These are phyloP conservation scores for Fremontodendron californicum DNA, from an alignment of 345 rosid species.

Conservation along the genomic window DNA sequence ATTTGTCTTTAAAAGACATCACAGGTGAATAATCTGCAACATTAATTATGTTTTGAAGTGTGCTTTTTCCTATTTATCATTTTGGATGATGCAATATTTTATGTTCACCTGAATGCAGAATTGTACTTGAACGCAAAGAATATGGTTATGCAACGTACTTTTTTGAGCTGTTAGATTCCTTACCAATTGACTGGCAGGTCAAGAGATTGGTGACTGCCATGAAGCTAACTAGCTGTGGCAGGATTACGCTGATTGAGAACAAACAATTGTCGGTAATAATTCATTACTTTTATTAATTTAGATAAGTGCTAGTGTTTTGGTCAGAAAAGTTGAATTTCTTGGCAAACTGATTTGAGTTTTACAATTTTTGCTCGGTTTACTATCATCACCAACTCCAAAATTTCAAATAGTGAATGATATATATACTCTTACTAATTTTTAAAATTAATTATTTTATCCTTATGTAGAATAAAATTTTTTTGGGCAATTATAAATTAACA, in stretches of 20 bases:
- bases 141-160: slow-evolving; percentile 98
- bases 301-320: slow-evolving; percentile 4
- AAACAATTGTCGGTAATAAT: slow-evolving; percentile 56
- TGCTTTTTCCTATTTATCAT: background rate
- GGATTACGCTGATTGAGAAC: slow-evolving; percentile 77
- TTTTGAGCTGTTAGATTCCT: slow-evolving; percentile 75
- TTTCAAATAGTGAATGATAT: too few relatives aligned
- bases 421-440: too few relatives aligned
- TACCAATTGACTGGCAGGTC: slow-evolving; percentile 75
- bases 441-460: too few relatives aligned
- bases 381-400: too few relatives aligned
- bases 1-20: slow-evolving; percentile 83
- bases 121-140: slow-evolving; percentile 94
- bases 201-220: slow-evolving; percentile 77
- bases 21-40: slow-evolving; percentile 41
- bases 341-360: background rate
- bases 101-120: slow-evolving; percentile 41
- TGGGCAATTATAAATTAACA: too few relatives aligned
- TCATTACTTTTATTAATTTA: slow-evolving; percentile 13
- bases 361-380: background rate
- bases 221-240: slow-evolving; percentile 83
- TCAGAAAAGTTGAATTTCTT: background rate
- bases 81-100: slow-evolving; percentile 2
- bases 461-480: too few relatives aligned
- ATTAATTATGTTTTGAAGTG: background rate